Evolutionary conservation across 352 stramenopile species (phyloP).

Genomic region (Blastocystis sp.): DNA sequence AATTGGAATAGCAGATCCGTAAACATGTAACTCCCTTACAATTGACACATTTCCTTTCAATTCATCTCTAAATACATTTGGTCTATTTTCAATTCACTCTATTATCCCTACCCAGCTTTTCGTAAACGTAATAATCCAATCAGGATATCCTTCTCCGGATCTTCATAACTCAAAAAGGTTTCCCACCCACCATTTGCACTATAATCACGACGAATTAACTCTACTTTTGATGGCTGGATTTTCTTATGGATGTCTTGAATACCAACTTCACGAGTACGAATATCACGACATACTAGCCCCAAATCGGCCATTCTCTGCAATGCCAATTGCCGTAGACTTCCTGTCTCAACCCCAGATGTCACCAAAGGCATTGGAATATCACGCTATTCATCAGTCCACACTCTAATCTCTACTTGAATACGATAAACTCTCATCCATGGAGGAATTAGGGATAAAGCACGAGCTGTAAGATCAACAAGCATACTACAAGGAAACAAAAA

Average conservation of each 20-base stretch:
- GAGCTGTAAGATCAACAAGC: constrained; percentile 86
- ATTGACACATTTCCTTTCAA: constrained; percentile 76
- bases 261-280: constrained; percentile 88
- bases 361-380: constrained; percentile 97
- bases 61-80: constrained; percentile 80
- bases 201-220: constrained; percentile 91
- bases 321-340: constrained; percentile 88
- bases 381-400: constrained; percentile 70
- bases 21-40: constrained; percentile 89
- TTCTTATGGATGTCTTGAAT: constrained; percentile 94
- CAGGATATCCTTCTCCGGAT: constrained; percentile 90
- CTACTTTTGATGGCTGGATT: constrained; percentile 74
- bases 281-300: constrained; percentile 86
- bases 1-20: constrained; percentile 90
- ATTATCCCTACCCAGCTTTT: constrained; percentile 78
- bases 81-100: constrained; percentile 71
- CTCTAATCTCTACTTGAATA: constrained; percentile 76
- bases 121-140: constrained; percentile 88
- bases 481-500: not conserved
- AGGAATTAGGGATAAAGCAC: constrained; percentile 86
- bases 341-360: constrained; percentile 89
- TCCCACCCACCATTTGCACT: constrained; percentile 92
- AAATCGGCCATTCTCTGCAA: constrained; percentile 86
- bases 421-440: constrained; percentile 91
- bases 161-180: constrained; percentile 92